phyloP scores from a whole-genome alignment of 495 filamentous ascomycete species.

The Penicillium waksmanii region DNA sequence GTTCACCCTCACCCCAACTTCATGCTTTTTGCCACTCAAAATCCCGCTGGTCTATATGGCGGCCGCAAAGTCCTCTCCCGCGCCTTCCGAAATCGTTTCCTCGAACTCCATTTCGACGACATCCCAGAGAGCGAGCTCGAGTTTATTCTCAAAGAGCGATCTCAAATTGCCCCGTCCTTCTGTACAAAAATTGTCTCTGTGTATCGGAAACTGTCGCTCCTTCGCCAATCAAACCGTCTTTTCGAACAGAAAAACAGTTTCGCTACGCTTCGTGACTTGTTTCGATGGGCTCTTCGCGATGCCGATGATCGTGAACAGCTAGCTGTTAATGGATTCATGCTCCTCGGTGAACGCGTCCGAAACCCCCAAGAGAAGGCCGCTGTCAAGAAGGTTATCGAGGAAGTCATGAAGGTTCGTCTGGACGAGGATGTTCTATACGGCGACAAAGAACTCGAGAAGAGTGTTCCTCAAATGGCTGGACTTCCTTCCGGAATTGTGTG shows the following conservation, averaged over 20 bases:
- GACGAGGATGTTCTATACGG: slow-evolving; percentile 75
- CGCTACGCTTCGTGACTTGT: slow-evolving; percentile 93
- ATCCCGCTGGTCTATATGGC: slow-evolving; percentile 93
- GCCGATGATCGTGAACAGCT: slow-evolving; percentile 86
- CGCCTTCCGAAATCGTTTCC: slow-evolving; percentile 94
- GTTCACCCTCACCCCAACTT: slow-evolving; percentile 92
- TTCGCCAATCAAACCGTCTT: slow-evolving; percentile 84
- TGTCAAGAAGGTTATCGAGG: slow-evolving; percentile 88
- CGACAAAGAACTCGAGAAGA: slow-evolving; percentile 56
- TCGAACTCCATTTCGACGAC: slow-evolving; percentile 97
- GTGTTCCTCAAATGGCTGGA: slow-evolving; percentile 42
- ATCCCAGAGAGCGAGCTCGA: slow-evolving; percentile 96
- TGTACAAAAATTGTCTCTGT: slow-evolving; percentile 89
- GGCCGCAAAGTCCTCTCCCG: slow-evolving; percentile 90
- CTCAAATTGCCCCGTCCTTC: slow-evolving; percentile 87
- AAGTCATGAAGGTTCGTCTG: slow-evolving; percentile 85
- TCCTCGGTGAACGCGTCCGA: slow-evolving; percentile 91
- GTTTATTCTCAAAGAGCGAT: slow-evolving; percentile 84
- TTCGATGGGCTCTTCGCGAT: slow-evolving; percentile 90
- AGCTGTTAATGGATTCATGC: slow-evolving; percentile 92
- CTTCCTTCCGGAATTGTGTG: slow-evolving; percentile 71
- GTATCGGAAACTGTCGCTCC: slow-evolving; percentile 84
- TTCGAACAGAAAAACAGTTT: slow-evolving; percentile 99
- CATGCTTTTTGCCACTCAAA: slow-evolving; percentile 99
- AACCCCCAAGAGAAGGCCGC: slow-evolving; percentile 82